A percentile compares a stretch with the other conserved stretches of the same genome.
Evolutionary conservation across 2,329 filamentous ascomycete species (phyloP).

Genomic region (Paraconiothyrium brasiliense): DNA sequence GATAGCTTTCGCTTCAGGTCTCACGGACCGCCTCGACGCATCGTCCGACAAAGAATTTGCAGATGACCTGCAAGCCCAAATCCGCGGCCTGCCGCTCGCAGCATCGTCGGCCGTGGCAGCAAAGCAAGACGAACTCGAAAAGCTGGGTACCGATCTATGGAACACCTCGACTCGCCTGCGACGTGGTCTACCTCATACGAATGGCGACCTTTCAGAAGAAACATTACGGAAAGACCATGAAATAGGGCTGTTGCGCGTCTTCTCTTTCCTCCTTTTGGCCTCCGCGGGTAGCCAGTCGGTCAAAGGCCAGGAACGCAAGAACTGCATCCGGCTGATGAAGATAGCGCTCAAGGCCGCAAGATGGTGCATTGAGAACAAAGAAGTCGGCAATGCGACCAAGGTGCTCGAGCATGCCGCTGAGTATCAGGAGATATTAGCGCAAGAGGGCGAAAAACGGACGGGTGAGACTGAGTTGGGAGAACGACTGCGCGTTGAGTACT

Average conservation of each 20-base stretch:
- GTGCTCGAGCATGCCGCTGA: constrained; percentile 72
- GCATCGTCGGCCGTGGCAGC: constrained; percentile 36
- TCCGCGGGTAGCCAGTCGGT: constrained; percentile 36
- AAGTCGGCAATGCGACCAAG: constrained; percentile 67
- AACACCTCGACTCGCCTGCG: constrained; percentile 68
- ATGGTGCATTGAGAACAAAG: constrained; percentile 68
- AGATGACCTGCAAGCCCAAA: constrained; percentile 51
- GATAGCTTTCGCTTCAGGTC: constrained; percentile 45
- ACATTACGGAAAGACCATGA: constrained; percentile 26
- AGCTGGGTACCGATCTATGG: constrained; percentile 69
- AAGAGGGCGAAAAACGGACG: constrained; percentile 24
- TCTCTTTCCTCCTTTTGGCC: constrained; percentile 75
- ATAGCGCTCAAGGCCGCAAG: constrained; percentile 73
- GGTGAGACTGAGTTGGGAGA: constrained; percentile 40
- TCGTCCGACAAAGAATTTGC: constrained; percentile 32
- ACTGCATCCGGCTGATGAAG: constrained; percentile 67
- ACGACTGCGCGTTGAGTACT: constrained; percentile 68
- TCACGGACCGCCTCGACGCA: constrained; percentile 35
- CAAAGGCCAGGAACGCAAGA: constrained; percentile 36
- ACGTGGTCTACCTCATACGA: constrained; percentile 27
- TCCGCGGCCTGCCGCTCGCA: constrained; percentile 51
- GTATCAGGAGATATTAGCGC: constrained; percentile 50
- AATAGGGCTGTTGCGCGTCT: constrained; percentile 55
- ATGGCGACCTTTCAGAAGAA: constrained; percentile 46
- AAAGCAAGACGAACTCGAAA: constrained; percentile 63